phyloP scores from a whole-genome alignment of 2,329 filamentous ascomycete species.

The Emericellopsis atlantica region DNA sequence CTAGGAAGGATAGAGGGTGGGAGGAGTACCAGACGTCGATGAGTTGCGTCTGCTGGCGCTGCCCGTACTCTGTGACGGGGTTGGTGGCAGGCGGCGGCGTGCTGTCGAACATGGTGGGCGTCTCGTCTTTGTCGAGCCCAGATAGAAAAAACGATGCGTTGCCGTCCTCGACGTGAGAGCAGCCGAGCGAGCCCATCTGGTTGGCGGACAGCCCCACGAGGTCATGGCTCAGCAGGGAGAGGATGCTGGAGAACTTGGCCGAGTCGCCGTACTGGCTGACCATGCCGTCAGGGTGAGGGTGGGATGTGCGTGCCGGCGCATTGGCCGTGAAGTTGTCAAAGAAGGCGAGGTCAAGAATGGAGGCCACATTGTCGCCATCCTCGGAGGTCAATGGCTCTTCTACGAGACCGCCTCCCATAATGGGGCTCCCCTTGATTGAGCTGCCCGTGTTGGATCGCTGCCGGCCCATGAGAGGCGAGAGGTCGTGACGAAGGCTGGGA shows the following conservation, averaged over 20 bases:
- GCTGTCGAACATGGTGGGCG: constrained; percentile 17
- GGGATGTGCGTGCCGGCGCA: neutral
- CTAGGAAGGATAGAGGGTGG: constrained; percentile 23
- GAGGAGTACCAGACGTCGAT: constrained; percentile 27
- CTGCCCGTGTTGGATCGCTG: constrained; percentile 12
- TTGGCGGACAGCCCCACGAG: constrained; percentile 15
- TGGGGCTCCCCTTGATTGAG: constrained; percentile 11
- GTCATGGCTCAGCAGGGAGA: constrained; percentile 15
- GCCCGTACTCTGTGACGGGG: constrained; percentile 15
- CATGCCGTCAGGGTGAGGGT: constrained; percentile 4
- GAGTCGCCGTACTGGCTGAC: constrained; percentile 8
- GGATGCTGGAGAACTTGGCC: constrained; percentile 11
- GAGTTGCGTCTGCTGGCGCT: constrained; percentile 19
- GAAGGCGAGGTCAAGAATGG: constrained; percentile 15
- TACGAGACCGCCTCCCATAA: constrained; percentile 4
- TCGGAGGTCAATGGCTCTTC: constrained; percentile 9
- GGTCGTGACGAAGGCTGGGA: neutral
- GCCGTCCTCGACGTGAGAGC: constrained; percentile 12
- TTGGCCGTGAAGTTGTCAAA: constrained; percentile 13
- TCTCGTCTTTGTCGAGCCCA: constrained; percentile 13
- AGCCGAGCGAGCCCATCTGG: constrained; percentile 16
- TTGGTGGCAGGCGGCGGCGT: constrained; percentile 7
- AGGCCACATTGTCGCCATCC: constrained; percentile 13
- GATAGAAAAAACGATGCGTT: constrained; percentile 13
- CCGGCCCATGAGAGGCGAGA: constrained; percentile 4